Evolutionary conservation across 768 basidiomycete species (phyloP).

Genomic region (Hortiboletus campestris): DNA sequence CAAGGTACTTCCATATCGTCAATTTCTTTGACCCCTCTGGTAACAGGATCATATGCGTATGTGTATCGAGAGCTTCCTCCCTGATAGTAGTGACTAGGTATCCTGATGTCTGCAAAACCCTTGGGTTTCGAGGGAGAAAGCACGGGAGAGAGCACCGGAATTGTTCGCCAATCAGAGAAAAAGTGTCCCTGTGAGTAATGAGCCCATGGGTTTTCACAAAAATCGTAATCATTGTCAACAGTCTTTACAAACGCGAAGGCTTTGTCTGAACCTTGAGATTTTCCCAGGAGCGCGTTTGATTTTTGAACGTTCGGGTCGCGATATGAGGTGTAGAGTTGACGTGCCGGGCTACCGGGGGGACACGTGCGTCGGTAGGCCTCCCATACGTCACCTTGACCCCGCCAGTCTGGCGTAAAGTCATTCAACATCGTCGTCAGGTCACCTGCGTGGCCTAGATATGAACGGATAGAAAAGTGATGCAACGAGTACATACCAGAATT

Average conservation of each 20-base stretch:
- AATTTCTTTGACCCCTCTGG: constrained; percentile 63
- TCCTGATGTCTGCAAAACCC: constrained; percentile 87
- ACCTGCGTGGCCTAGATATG: constrained; percentile 27
- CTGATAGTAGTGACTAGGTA: constrained; percentile 97
- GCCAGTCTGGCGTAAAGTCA: constrained; percentile 82
- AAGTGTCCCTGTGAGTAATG: constrained; percentile 92
- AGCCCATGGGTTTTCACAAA: constrained; percentile 78
- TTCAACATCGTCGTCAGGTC: constrained; percentile 59
- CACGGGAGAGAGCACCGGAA: constrained; percentile 86
- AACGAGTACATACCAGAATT: constrained; percentile 27
- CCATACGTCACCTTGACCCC: constrained; percentile 83
- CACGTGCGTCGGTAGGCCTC: constrained; percentile 94
- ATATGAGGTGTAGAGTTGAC: constrained; percentile 78
- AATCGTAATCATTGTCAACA: constrained; percentile 69
- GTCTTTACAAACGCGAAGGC: constrained; percentile 64
- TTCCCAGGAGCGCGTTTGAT: constrained; percentile 27
- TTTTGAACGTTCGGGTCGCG: constrained; percentile 44
- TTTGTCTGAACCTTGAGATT: constrained; percentile 34
- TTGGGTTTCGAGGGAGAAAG: constrained; percentile 87
- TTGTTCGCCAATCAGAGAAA: constrained; percentile 94
- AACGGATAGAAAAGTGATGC: background rate
- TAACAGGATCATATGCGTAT: constrained; percentile 82
- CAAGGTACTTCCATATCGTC: constrained; percentile 88
- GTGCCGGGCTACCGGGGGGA: constrained; percentile 70
- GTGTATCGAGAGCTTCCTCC: constrained; percentile 79